Evolutionary conservation across 805 yeast genomes (phyloP), one percentile per base, ranked within the genome.

Genomic region (Lipomyces starkeyi): DNA sequence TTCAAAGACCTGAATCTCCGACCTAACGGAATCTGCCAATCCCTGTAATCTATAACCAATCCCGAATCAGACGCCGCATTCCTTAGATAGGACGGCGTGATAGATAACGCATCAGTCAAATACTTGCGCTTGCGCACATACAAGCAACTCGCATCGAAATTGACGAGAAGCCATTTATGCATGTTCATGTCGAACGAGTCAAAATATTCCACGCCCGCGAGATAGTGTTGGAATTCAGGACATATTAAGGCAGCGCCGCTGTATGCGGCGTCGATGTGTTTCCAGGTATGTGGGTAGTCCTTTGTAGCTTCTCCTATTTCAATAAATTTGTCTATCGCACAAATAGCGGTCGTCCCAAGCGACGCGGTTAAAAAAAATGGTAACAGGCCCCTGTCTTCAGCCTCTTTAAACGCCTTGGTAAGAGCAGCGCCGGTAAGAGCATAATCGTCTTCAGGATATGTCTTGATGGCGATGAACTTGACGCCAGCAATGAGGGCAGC

Each of bases 121-220:
- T 70, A 62, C 22, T 52, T 40, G 14, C 74, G 72, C 11, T 61
- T 54, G 32, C 71, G 70, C 22, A 73, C 66, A 55, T 59, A 73
- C 62, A 73, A n/a, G 60, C 74, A 72, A 49, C 70, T 63, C 35
- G 73, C 72, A 53, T 73, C 74, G 43, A 73, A 72, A 63, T 72
- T 72, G 34, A 72, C 74, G 17, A 73, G 68, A 35, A 73, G 65
- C 74, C 74, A 72, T 32, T 73, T 73, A 62, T 73, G 74, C 74
- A 73, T 70, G 64, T 73, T 73, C 66, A 73, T 56, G 58, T 72
- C 73, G 52, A 73, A 73, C 59, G 74, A 73, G 65, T 73, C 74
- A 64, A 59, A 71, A 29, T 58, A 68, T 5, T 60, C 69, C 11
- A 65, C 62, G 13, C 74, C 74, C 9, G 58, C 65, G 35, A 72